phyloP scores from a whole-genome alignment of 768 basidiomycete genomes.

The Mycena kentingensis region DNA sequence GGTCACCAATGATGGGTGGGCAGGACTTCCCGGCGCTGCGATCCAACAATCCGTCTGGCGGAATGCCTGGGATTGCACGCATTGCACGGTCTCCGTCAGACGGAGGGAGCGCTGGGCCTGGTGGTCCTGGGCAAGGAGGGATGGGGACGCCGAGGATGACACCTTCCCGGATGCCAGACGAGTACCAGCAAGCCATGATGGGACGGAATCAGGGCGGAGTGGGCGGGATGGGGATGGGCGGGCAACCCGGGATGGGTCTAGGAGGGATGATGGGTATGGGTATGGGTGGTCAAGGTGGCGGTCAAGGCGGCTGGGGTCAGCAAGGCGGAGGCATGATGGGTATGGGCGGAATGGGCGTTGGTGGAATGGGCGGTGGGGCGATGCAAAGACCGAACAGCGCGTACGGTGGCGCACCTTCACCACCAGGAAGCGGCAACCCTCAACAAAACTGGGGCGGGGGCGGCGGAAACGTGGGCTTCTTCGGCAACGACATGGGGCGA shows the following conservation, averaged over 20 bases:
- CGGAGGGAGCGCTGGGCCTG: slow-evolving; percentile 28
- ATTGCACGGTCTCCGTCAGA: slow-evolving; percentile 79
- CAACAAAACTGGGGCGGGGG: slow-evolving; percentile 30
- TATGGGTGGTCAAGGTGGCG: slow-evolving; percentile 10
- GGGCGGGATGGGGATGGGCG: slow-evolving; percentile 27
- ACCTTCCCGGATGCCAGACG: background rate
- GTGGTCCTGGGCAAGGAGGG: slow-evolving; percentile 9
- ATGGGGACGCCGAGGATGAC: slow-evolving; percentile 46
- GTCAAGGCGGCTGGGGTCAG: slow-evolving; percentile 36
- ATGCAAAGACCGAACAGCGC: slow-evolving; percentile 19
- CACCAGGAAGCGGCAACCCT: slow-evolving; percentile 40
- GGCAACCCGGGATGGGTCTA: slow-evolving; percentile 5
- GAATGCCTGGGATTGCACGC: slow-evolving; percentile 73
- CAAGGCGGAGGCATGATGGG: slow-evolving; percentile 38
- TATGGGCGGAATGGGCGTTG: slow-evolving; percentile 34
- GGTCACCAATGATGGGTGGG: slow-evolving; percentile 46
- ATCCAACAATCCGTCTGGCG: slow-evolving; percentile 51
- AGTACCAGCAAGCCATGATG: background rate
- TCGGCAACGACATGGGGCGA: slow-evolving; percentile 39
- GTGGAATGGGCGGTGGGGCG: slow-evolving; percentile 26
- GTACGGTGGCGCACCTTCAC: slow-evolving; percentile 42
- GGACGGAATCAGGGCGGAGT: background rate
- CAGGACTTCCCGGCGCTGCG: slow-evolving; percentile 52
- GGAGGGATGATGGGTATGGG: slow-evolving; percentile 9
- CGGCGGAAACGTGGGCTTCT: slow-evolving; percentile 40